Evolutionary conservation across 495 filamentous ascomycete species (phyloP).

Genomic region (Penicillium canariense): DNA sequence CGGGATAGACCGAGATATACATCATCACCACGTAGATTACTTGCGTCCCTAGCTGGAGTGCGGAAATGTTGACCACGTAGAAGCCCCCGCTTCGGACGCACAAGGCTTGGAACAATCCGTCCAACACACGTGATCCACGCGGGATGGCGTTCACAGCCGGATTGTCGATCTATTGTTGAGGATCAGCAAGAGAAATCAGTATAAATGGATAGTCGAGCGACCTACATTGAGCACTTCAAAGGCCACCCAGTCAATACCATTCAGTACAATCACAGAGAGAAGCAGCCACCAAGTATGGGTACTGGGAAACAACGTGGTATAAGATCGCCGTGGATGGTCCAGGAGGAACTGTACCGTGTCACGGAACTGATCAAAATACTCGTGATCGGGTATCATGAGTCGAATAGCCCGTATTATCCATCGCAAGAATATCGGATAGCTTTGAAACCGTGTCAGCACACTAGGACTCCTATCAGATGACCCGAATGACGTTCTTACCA

Average conservation of each 20-base stretch:
- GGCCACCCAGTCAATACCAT: slow-evolving; percentile 74
- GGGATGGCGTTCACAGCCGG: slow-evolving; percentile 52
- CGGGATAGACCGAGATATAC: slow-evolving; percentile 92
- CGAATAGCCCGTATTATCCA: not conserved
- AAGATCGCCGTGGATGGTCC: slow-evolving; percentile 86
- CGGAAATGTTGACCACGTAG: slow-evolving; percentile 64
- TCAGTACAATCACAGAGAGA: slow-evolving; percentile 69
- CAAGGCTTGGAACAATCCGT: slow-evolving; percentile 78
- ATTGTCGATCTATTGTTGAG: not conserved
- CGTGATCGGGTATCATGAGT: not conserved
- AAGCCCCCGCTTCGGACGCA: slow-evolving; percentile 84
- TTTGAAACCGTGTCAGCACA: not conserved
- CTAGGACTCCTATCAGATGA: not conserved
- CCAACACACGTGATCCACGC: slow-evolving; percentile 62
- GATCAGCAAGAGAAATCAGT: not conserved
- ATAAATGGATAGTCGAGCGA: slow-evolving; percentile 1
- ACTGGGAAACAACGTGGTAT: slow-evolving; percentile 79
- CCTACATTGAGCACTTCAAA: slow-evolving; percentile 79
- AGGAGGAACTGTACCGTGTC: slow-evolving; percentile 81
- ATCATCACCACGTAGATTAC: slow-evolving; percentile 93
- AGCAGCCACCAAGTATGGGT: slow-evolving; percentile 87
- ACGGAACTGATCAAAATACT: slow-evolving; percentile 43
- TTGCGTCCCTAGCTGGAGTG: slow-evolving; percentile 79
- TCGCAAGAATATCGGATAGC: slow-evolving; percentile 2
- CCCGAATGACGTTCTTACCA: not conserved